A percentile compares a stretch with the other conserved stretches of the same genome.
Conservation (phyloP, 305 asterid species). For the Rubia tinctorum region DNA sequence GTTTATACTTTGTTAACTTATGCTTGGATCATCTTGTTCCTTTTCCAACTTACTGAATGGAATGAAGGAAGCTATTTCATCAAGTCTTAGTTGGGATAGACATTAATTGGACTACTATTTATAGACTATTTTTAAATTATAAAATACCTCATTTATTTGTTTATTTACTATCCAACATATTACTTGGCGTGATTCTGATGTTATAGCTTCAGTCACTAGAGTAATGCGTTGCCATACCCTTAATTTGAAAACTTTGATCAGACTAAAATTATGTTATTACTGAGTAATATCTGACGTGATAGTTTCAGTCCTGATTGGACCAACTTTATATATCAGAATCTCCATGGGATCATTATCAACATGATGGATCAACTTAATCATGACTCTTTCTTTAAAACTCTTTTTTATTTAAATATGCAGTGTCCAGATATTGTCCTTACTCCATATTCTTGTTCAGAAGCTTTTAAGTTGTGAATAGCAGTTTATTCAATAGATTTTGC, state of each 20-base stretch:
- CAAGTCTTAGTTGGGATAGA: neutral
- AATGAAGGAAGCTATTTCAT: neutral
- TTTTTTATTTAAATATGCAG: neutral
- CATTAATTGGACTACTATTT: neutral
- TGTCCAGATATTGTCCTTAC: neutral
- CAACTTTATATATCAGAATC: neutral
- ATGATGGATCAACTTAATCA: neutral
- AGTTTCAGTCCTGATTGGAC: neutral
- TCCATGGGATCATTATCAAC: neutral
- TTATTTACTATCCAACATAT: neutral
- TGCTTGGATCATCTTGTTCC: neutral
- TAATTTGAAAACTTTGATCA: neutral
- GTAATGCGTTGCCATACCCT: conserved; percentile 1
- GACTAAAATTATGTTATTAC: neutral
- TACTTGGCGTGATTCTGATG: conserved; percentile 7
- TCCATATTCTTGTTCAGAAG: neutral
- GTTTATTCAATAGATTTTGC: conserved; percentile 1
- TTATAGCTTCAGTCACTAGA: neutral
- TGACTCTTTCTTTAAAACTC: neutral
- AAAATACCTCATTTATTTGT: neutral
- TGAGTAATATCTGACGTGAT: neutral
- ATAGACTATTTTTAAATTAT: neutral
- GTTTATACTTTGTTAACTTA: neutral
- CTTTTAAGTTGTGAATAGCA: neutral
- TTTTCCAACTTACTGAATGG: neutral